Conservation (phyloP, 331 rosid genomes). For the Arachis monticola region DNA sequence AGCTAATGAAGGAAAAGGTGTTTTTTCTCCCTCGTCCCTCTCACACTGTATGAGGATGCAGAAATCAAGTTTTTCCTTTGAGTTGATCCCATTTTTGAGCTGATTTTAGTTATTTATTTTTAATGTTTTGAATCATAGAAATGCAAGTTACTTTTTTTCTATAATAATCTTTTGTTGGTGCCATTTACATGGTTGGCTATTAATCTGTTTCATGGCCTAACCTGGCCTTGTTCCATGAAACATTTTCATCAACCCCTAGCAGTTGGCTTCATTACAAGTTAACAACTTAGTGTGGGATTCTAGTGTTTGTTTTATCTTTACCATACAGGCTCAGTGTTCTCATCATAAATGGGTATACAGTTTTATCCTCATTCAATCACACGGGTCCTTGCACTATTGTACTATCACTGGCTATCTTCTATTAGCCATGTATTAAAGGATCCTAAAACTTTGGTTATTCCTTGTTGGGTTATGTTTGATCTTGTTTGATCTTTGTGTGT, state of each 20-base stretch:
- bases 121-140: neutral
- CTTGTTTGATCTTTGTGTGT: conserved; percentile 1
- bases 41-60: neutral
- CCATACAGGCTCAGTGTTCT: too few species aligned
- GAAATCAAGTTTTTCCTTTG: neutral
- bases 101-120: neutral
- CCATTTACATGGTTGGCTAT: conserved; percentile 15
- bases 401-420: neutral
- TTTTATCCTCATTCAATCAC: conserved; percentile 1
- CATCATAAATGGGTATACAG: neutral
- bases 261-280: too few species aligned
- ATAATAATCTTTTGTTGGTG: neutral
- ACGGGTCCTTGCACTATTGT: neutral
- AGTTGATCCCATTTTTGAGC: neutral
- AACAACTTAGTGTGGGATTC: too few species aligned
- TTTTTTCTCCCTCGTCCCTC: neutral
- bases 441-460: neutral
- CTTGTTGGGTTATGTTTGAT: neutral
- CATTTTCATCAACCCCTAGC: too few species aligned
- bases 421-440: neutral
- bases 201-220: conserved; percentile 4
- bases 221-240: neutral
- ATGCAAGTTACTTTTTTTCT: neutral
- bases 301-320: too few species aligned
- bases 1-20: conserved; percentile 84